phyloP scores from a whole-genome alignment of 345 rosid species.

The Pistacia atlantica region DNA sequence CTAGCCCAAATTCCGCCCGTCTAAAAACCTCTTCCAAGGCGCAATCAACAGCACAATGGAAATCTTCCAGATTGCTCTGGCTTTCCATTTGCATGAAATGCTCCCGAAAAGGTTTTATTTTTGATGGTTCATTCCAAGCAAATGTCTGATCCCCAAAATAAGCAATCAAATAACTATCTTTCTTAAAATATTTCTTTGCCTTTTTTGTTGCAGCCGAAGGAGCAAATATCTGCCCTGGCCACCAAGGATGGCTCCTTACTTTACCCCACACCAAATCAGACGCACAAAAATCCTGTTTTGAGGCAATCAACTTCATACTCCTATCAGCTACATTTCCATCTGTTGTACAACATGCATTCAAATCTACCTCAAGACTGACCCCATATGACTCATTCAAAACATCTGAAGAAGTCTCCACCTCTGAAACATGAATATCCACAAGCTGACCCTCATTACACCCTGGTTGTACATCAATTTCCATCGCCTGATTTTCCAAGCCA shows the following conservation, averaged over 20 bases:
- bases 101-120: constrained; percentile 60
- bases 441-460: constrained; percentile 14
- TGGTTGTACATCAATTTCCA: constrained; percentile 22
- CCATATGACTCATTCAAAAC: constrained; percentile 10
- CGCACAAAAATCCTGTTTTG: constrained; percentile 30
- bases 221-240: constrained; percentile 85
- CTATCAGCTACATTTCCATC: constrained; percentile 16
- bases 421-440: neutral
- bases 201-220: constrained; percentile 50
- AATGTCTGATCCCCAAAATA: constrained; percentile 75
- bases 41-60: constrained; percentile 60
- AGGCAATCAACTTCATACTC: neutral
- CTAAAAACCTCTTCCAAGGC: constrained; percentile 80
- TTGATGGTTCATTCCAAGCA: constrained; percentile 70
- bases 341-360: constrained; percentile 7
- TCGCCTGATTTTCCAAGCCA: constrained; percentile 18
- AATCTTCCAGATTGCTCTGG: constrained; percentile 51
- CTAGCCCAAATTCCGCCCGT: constrained; percentile 66
- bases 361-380: constrained; percentile 28
- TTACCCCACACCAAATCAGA: constrained; percentile 89
- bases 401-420: constrained; percentile 2
- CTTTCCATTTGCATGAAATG: constrained; percentile 63
- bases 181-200: constrained; percentile 64
- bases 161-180: constrained; percentile 52
- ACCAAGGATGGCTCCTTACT: constrained; percentile 91